Evolutionary conservation across 805 yeast species (phyloP).

Genomic region (Kazachstania viticola): DNA sequence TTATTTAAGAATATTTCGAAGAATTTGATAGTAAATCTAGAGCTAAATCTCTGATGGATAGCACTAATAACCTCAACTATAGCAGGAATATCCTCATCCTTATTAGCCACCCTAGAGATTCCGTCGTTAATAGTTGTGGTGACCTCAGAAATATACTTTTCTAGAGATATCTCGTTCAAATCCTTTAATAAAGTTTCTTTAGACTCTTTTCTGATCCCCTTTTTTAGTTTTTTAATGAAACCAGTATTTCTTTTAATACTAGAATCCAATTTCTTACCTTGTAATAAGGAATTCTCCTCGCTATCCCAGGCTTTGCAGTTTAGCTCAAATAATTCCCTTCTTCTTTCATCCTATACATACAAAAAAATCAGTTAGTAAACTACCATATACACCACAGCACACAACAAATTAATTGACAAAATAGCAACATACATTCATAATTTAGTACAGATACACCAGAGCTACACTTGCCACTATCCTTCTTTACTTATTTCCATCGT

Average conservation of each 20-base stretch:
- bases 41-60: constrained; percentile 63
- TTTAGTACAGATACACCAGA: too few species aligned
- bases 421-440: constrained; percentile 1
- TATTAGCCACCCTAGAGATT: constrained; percentile 34
- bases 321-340: constrained; percentile 25
- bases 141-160: constrained; percentile 65
- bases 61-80: constrained; percentile 58
- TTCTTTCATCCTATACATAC: constrained; percentile 4
- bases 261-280: constrained; percentile 42
- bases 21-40: constrained; percentile 39
- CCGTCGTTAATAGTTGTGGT: constrained; percentile 54
- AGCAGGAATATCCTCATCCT: constrained; percentile 47
- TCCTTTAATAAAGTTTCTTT: constrained; percentile 43
- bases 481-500: too few species aligned
- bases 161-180: constrained; percentile 49
- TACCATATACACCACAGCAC: neutral
- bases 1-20: constrained; percentile 32
- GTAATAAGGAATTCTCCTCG: constrained; percentile 23
- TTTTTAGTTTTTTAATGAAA: constrained; percentile 58
- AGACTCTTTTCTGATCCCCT: constrained; percentile 44
- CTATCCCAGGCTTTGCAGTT: constrained; percentile 48
- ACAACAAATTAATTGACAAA: neutral
- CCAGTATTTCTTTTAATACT: constrained; percentile 76
- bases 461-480: too few species aligned
- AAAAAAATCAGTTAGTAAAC: neutral